Evolutionary conservation across 2,329 filamentous ascomycete genomes (phyloP).

Genomic region (Pyrenophora seminiperda): DNA sequence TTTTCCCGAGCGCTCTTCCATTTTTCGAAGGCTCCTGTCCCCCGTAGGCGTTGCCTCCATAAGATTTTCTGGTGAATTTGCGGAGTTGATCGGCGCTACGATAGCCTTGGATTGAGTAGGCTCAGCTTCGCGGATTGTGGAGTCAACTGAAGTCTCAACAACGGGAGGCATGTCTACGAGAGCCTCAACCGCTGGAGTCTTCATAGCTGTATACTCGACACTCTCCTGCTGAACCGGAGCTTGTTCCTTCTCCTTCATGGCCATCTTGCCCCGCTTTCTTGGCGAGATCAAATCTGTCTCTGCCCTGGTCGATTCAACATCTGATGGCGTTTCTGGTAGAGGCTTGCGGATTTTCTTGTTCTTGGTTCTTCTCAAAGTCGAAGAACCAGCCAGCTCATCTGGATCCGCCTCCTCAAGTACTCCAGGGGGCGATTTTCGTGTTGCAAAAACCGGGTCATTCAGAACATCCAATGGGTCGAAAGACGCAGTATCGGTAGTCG

Average conservation of each 20-base stretch:
- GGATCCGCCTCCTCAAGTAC: constrained; percentile 45
- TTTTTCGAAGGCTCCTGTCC: constrained; percentile 12
- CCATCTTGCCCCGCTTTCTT: constrained; percentile 37
- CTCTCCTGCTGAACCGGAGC: constrained; percentile 34
- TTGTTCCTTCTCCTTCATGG: constrained; percentile 38
- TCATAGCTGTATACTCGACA: constrained; percentile 33
- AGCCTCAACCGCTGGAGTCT: constrained; percentile 43
- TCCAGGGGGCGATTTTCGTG: constrained; percentile 39
- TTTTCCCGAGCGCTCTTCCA: constrained; percentile 26
- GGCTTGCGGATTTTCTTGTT: constrained; percentile 49
- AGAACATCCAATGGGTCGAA: constrained; percentile 46
- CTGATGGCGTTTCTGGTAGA: constrained; percentile 13
- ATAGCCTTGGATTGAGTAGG: constrained; percentile 14
- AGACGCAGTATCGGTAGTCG: constrained; percentile 41
- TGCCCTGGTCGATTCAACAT: neutral
- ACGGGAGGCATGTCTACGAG: constrained; percentile 37
- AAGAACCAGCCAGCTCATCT: constrained; percentile 43
- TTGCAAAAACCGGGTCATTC: constrained; percentile 46
- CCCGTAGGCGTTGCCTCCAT: neutral
- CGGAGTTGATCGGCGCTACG: neutral
- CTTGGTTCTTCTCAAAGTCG: constrained; percentile 54
- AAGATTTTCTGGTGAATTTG: neutral
- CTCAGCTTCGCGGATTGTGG: constrained; percentile 26
- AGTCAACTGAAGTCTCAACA: constrained; percentile 39
- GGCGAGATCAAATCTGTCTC: constrained; percentile 11